Conservation (phyloP, 2,329 filamentous ascomycete genomes). For the Xylariaceae sp. region DNA sequence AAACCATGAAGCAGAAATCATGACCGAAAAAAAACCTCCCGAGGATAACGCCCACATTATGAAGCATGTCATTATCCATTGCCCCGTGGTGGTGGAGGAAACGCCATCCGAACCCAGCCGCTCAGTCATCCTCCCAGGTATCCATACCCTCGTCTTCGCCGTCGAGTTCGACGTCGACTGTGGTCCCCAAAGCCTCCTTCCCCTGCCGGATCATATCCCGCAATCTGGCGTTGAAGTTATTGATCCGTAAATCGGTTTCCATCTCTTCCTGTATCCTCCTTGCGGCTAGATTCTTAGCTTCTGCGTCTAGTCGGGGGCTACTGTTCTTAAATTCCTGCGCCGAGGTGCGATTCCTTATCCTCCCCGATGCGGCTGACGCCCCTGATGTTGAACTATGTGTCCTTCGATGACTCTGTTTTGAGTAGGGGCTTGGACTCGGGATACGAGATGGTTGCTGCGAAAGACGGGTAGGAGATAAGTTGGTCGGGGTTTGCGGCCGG, state of each 20-base stretch:
- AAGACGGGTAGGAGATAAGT: constrained; percentile 23
- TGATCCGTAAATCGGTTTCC: constrained; percentile 78
- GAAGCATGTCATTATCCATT: too few species aligned
- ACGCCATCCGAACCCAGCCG: too few species aligned
- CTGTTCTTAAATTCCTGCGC: constrained; percentile 33
- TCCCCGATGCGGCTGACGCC: constrained; percentile 38
- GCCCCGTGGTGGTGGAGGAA: too few species aligned
- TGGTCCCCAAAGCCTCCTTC: constrained; percentile 80
- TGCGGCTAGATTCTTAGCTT: constrained; percentile 76
- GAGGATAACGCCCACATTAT: too few species aligned
- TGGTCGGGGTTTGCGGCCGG: constrained; percentile 32
- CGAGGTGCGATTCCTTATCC: constrained; percentile 25
- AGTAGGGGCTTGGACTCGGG: constrained; percentile 33
- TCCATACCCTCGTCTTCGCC: constrained; percentile 28
- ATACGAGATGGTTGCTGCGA: constrained; percentile 31
- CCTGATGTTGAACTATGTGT: constrained; percentile 49
- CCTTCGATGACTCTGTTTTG: constrained; percentile 44
- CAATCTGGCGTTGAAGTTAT: constrained; percentile 76
- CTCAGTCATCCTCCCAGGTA: neutral
- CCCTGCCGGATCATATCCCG: constrained; percentile 89
- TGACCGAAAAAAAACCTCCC: too few species aligned
- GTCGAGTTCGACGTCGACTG: constrained; percentile 62
- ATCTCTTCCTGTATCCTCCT: constrained; percentile 72
- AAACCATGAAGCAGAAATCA: too few species aligned
- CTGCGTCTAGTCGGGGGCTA: constrained; percentile 60